phyloP scores from a whole-genome alignment of 768 basidiomycete species.

The Suillus subluteus region DNA sequence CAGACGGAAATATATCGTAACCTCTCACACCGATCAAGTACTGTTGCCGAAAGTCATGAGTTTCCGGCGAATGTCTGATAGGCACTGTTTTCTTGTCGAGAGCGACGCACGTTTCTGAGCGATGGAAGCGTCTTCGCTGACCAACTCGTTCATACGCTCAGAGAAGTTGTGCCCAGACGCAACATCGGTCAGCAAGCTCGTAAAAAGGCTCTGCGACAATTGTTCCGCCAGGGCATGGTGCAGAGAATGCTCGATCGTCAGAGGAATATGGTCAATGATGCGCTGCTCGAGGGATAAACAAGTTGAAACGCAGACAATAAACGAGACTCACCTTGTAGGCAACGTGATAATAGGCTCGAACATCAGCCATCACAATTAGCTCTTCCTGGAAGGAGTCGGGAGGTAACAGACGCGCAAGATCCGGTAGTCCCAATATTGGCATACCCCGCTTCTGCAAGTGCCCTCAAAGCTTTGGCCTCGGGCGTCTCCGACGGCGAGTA shows the following conservation, averaged over 20 bases:
- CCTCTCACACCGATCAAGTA: neutral
- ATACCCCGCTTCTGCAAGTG: slow-evolving; percentile 37
- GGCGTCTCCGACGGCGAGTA: neutral
- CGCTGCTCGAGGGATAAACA: slow-evolving; percentile 40
- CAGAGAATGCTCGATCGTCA: slow-evolving; percentile 50
- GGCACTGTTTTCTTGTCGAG: slow-evolving; percentile 33
- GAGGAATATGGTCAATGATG: slow-evolving; percentile 56
- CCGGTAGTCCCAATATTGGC: slow-evolving; percentile 15
- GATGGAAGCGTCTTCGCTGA: slow-evolving; percentile 49
- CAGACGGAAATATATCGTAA: neutral
- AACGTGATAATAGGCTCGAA: slow-evolving; percentile 53
- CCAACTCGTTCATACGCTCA: slow-evolving; percentile 42
- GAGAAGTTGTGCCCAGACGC: slow-evolving; percentile 17
- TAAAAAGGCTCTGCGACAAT: slow-evolving; percentile 41
- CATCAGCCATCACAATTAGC: slow-evolving; percentile 49
- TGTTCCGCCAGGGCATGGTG: slow-evolving; percentile 41
- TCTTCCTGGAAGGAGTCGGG: slow-evolving; percentile 37
- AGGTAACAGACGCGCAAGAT: slow-evolving; percentile 24
- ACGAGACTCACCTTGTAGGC: slow-evolving; percentile 45
- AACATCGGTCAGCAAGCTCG: slow-evolving; percentile 32
- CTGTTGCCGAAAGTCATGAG: slow-evolving; percentile 31
- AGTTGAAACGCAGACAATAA: slow-evolving; percentile 6
- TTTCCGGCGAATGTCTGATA: slow-evolving; percentile 45
- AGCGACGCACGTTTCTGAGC: slow-evolving; percentile 40
- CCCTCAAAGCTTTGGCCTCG: slow-evolving; percentile 23